Percentiles rank a stretch among this genome's conserved stretches.
These are phyloP conservation scores for Paramyrothecium roridum DNA, from an alignment of 2,329 filamentous ascomycete genomes.

Conservation along the genomic window DNA sequence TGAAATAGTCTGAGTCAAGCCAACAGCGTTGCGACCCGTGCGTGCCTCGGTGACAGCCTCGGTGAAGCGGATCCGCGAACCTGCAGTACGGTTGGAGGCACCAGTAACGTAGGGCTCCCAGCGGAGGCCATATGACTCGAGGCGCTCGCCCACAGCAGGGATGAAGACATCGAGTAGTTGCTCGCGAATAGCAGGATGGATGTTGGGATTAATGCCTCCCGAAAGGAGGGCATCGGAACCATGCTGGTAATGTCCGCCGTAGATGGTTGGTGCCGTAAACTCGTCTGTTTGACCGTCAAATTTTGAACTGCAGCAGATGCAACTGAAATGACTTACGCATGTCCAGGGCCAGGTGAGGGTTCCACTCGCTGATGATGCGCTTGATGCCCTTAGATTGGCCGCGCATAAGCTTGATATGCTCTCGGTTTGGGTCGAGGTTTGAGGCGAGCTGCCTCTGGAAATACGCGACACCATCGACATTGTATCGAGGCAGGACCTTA, in stretches of 20 bases:
- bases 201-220: slow-evolving; percentile 23
- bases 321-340: slow-evolving; percentile 9
- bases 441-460: slow-evolving; percentile 22
- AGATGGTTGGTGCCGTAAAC: slow-evolving; percentile 18
- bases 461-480: slow-evolving; percentile 22
- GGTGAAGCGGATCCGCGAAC: slow-evolving; percentile 14
- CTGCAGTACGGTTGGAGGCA: slow-evolving; percentile 4
- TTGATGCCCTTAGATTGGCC: slow-evolving; percentile 22
- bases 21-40: slow-evolving; percentile 20
- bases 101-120: slow-evolving; percentile 23
- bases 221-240: slow-evolving; percentile 21
- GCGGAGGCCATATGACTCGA: slow-evolving; percentile 16
- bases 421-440: slow-evolving; percentile 22
- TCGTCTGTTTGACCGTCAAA: slow-evolving; percentile 9
- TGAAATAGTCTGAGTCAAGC: slow-evolving; percentile 18
- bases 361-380: slow-evolving; percentile 13
- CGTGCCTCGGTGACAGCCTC: slow-evolving; percentile 20
- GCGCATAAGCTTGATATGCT: slow-evolving; percentile 20
- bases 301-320: too few relatives aligned
- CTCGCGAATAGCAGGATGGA: slow-evolving; percentile 21
- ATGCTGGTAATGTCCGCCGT: slow-evolving; percentile 17
- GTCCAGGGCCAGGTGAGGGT: slow-evolving; percentile 20
- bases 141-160: slow-evolving; percentile 12
- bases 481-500: slow-evolving; percentile 21
- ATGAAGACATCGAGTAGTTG: slow-evolving; percentile 15